phyloP scores from a whole-genome alignment of 129 eudicot genomes.

The Helianthus tuberosus region DNA sequence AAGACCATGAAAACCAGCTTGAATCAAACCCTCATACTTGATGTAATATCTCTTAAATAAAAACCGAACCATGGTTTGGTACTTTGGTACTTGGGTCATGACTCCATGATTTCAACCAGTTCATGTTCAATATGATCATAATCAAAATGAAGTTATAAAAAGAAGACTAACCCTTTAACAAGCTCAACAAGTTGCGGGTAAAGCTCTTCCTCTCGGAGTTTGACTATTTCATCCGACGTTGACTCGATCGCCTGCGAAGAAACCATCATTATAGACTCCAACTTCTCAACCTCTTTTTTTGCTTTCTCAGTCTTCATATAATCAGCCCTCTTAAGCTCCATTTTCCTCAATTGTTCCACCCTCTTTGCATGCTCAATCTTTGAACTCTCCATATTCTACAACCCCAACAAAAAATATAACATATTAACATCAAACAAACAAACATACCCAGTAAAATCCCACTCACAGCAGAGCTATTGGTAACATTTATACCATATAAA shows the following conservation, averaged over 20 bases:
- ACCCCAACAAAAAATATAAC: conserved; percentile 12
- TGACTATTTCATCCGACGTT: conserved; percentile 75
- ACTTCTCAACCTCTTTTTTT: conserved; percentile 89
- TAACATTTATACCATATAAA: not conserved
- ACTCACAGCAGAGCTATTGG: too few relatives aligned
- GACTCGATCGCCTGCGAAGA: conserved; percentile 78
- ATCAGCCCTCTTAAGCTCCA: conserved; percentile 84
- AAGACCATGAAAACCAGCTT: too few relatives aligned
- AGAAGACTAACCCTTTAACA: conserved; percentile 68
- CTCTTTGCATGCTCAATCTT: conserved; percentile 85
- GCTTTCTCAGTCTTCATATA: conserved; percentile 82
- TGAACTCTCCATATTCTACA: conserved; percentile 70
- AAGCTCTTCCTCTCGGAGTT: conserved; percentile 87
- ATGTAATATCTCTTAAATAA: too few relatives aligned
- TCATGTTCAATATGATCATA: not conserved
- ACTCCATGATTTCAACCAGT: not conserved
- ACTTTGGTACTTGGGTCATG: not conserved
- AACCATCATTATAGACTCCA: conserved; percentile 84
- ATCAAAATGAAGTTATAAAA: not conserved
- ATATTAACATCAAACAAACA: not conserved
- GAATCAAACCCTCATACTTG: too few relatives aligned
- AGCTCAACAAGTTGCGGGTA: conserved; percentile 92
- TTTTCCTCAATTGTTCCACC: conserved; percentile 58
- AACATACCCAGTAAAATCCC: not conserved
- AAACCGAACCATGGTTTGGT: not conserved